phyloP scores from a whole-genome alignment of 345 rosid species.

The Acer negundo region DNA sequence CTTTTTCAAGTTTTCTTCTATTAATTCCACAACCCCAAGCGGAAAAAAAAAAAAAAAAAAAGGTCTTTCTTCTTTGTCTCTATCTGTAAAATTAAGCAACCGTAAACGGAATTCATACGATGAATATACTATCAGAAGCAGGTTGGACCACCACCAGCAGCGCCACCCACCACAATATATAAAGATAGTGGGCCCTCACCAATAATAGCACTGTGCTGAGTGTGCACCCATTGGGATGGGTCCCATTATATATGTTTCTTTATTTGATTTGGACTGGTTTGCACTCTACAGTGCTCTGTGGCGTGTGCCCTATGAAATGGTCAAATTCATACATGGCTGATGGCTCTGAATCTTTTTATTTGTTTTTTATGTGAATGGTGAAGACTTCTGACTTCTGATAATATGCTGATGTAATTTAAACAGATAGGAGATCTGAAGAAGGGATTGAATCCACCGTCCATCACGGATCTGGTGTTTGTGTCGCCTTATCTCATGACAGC shows the following conservation, averaged over 20 bases:
- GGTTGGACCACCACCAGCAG: background rate
- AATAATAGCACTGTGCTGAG: background rate
- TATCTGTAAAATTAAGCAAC: background rate
- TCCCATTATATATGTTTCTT: background rate
- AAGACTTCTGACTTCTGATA: conserved; percentile 12
- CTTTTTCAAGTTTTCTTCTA: background rate
- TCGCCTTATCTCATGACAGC: conserved; percentile 55
- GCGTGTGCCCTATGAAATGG: background rate
- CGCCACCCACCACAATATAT: background rate
- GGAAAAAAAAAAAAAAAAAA: background rate
- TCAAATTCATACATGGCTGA: background rate
- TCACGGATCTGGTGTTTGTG: conserved; percentile 56
- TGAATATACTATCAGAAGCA: conserved; percentile 1
- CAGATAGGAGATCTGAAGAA: conserved; percentile 85
- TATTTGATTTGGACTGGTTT: too few relatives aligned
- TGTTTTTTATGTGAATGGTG: background rate
- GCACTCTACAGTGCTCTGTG: background rate
- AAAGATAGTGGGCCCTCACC: conserved; percentile 6
- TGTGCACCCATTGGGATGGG: background rate
- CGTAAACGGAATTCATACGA: background rate
- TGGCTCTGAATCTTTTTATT: too few relatives aligned
- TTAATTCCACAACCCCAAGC: background rate
- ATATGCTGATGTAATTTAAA: background rate
- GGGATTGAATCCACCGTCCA: conserved; percentile 80
- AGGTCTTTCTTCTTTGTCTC: background rate